Conservation (phyloP, 345 rosid species). For the Linum usitatissimum region DNA sequence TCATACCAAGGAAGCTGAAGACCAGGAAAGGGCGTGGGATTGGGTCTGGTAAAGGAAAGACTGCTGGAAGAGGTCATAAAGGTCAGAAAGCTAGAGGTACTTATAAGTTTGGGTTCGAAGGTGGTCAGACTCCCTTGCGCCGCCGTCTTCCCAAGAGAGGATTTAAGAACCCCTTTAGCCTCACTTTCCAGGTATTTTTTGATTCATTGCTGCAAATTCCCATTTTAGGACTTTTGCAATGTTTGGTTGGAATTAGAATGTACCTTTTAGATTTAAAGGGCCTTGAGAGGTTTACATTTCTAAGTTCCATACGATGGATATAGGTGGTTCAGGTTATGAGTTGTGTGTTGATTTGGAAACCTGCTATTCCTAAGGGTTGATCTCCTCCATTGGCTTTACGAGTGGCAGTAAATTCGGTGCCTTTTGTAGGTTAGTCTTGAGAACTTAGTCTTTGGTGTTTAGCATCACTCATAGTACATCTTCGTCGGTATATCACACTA, state of each 20-base stretch:
- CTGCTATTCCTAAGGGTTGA: background rate
- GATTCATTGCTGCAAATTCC: background rate
- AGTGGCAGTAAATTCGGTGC: no score
- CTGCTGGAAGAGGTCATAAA: slow-evolving; percentile 95
- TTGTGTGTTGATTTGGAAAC: background rate
- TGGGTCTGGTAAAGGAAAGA: slow-evolving; percentile 95
- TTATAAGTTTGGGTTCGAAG: slow-evolving; percentile 85
- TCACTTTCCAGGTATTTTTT: slow-evolving; percentile 62
- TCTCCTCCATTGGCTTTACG: no score
- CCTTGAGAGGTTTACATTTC: no score
- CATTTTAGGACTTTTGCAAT: no score
- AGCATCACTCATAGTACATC: no score
- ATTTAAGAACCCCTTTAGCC: slow-evolving; percentile 78
- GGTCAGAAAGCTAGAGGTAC: slow-evolving; percentile 90
- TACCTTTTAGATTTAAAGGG: no score
- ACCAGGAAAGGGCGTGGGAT: slow-evolving; percentile 96
- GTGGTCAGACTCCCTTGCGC: slow-evolving; percentile 93
- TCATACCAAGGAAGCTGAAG: slow-evolving; percentile 80
- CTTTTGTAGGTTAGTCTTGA: no score
- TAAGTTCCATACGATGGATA: background rate
- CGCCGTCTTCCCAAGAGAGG: slow-evolving; percentile 90
- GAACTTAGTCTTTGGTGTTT: no score
- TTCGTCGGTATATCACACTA: no score
- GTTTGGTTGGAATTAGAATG: no score
- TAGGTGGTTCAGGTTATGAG: background rate